Evolutionary conservation across 1,284 basidiomycete genomes (phyloP).

Genomic region (Porogramme epimiltina): DNA sequence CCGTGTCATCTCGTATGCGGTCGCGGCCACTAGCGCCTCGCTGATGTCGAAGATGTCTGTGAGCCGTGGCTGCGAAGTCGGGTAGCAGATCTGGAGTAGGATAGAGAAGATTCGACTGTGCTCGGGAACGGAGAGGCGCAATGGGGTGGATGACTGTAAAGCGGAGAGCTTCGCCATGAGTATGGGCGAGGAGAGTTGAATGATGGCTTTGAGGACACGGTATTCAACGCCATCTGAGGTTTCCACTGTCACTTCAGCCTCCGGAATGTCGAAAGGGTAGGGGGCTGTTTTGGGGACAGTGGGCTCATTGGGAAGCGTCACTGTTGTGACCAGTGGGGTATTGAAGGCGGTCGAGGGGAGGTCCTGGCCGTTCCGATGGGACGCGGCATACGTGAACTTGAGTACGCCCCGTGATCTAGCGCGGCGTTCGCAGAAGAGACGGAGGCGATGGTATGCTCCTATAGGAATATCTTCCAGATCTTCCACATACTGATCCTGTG

Average conservation of each 20-base stretch:
- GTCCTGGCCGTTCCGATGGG: background rate
- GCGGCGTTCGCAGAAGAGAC: constrained; percentile 10
- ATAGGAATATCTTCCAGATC: constrained; percentile 19
- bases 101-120: constrained; percentile 17
- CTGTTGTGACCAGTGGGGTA: background rate
- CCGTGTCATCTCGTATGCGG: constrained; percentile 40
- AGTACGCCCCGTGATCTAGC: constrained; percentile 5
- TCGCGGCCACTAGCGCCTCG: constrained; percentile 31
- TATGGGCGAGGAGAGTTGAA: constrained; percentile 20
- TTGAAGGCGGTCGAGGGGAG: background rate
- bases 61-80: constrained; percentile 12
- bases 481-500: constrained; percentile 6
- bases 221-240: constrained; percentile 25
- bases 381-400: constrained; percentile 6
- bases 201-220: constrained; percentile 16
- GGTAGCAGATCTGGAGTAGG: constrained; percentile 27
- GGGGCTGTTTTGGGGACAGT: constrained; percentile 1
- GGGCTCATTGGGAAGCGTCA: background rate
- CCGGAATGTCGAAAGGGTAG: constrained; percentile 4
- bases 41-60: constrained; percentile 23
- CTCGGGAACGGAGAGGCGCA: constrained; percentile 11
- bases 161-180: constrained; percentile 3
- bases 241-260: constrained; percentile 32
- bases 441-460: constrained; percentile 20
- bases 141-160: background rate